Evolutionary conservation across 495 filamentous ascomycete species (phyloP), one percentile per base, ranked within the genome.

Genomic region (Penicillium cinerascens): DNA sequence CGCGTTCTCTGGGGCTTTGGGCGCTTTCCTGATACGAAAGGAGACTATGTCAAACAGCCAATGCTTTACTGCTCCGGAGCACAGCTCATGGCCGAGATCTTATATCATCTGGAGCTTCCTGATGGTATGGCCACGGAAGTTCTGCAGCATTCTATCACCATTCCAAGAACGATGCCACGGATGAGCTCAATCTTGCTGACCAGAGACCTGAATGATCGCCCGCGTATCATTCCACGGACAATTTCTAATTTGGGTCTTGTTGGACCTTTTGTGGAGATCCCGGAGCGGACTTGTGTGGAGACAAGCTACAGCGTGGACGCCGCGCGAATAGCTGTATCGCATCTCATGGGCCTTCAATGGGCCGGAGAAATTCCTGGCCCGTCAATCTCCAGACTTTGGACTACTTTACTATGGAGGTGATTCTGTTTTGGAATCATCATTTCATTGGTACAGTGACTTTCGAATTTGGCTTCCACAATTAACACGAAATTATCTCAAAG

Each of bases 1-100:
- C 58, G 56, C 27, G 58, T 71, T 17, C 44, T 73, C 33, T 73
- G 68, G 72, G 72, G 69, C 21, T 72, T 67, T 37, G 68, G 59
- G 1, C 58, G 69, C 3, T 65, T 65, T 18, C 67, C 66, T 0
- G 22, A 36, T 13, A 20, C 42, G 16, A 16, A 37, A 18, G 72
- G 70, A 8, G 60, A 71, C 16, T 71, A 61, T 40, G 60, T 75
- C n/a, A 52, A 65, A 35, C 71, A 72, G 47, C 49, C 62, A 8
- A 76, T 76, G 72, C 8, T 44, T 1, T 21, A 51, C 27, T 74
- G 73, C 38, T 59, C 66, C 8, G 73, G 70, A 3, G 43, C 51
- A 11, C 69, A 76, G 39, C 62, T 74, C 55, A 42, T 68, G 35
- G 47, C 17, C 0, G 73, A 76, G 51, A 38, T 71, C 1, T 58